phyloP scores from a whole-genome alignment of 345 rosid species.

The Rhodomyrtus tomentosa region DNA sequence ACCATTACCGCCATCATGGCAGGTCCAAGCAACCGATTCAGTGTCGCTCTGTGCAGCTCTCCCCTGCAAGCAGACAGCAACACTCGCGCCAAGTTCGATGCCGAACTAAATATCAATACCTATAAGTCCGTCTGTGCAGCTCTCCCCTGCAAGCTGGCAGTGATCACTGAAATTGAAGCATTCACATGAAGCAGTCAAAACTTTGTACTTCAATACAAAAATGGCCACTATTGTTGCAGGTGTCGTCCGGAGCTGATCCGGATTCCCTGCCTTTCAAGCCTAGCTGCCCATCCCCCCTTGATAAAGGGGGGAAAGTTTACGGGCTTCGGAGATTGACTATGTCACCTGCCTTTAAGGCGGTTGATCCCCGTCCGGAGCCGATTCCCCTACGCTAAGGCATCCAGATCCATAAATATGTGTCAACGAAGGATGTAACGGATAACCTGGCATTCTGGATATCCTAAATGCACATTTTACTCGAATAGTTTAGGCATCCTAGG shows the following conservation, averaged over 20 bases:
- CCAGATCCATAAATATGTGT: background rate
- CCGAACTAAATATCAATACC: slow-evolving; percentile 71
- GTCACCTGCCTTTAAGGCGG: too few relatives aligned
- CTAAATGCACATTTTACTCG: slow-evolving; percentile 90
- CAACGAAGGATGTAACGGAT: background rate
- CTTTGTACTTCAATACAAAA: background rate
- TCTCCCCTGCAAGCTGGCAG: background rate
- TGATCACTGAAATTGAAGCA: background rate
- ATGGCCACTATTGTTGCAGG: background rate
- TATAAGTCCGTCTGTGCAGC: background rate
- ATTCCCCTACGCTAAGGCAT: too few relatives aligned
- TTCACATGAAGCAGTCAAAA: background rate
- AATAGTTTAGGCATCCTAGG: slow-evolving; percentile 87
- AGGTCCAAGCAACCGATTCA: slow-evolving; percentile 68
- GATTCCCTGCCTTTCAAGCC: too few relatives aligned
- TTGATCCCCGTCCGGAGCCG: too few relatives aligned
- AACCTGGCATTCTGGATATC: slow-evolving; percentile 95
- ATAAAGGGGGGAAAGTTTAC: too few relatives aligned
- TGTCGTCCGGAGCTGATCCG: too few relatives aligned
- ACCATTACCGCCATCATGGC: slow-evolving; percentile 93
- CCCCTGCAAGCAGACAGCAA: slow-evolving; percentile 76
- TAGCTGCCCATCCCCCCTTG: too few relatives aligned
- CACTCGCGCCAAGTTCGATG: slow-evolving; percentile 65
- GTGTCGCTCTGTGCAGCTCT: slow-evolving; percentile 36
- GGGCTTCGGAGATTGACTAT: too few relatives aligned